phyloP scores from a whole-genome alignment of 140 eudicot genomes.

The Ambrosia hybrid region DNA sequence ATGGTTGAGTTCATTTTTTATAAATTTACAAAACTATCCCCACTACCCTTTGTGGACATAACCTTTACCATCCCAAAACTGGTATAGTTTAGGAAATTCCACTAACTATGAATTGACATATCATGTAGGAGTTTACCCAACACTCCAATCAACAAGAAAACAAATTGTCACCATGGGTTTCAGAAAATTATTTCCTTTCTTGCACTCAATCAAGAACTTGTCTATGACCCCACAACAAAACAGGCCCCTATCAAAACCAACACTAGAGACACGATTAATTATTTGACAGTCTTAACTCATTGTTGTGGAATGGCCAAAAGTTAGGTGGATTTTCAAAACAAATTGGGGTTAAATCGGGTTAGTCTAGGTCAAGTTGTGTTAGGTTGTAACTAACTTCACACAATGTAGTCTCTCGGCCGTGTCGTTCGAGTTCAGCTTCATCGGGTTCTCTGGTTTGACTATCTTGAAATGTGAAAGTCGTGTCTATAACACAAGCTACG shows the following conservation, averaged over 20 bases:
- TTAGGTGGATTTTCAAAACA: not conserved
- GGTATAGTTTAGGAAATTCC: constrained; percentile 25
- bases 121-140: constrained; percentile 32
- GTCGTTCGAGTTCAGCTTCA: no score
- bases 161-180: constrained; percentile 52
- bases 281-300: not conserved
- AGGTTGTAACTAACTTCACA: not conserved
- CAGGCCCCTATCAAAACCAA: constrained; percentile 29
- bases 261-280: constrained; percentile 13
- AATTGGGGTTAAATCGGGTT: not conserved
- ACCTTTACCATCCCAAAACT: constrained; percentile 3
- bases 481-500: no score
- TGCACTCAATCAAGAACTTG: constrained; percentile 43
- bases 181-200: constrained; percentile 47
- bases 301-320: constrained; percentile 1
- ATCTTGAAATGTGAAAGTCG: no score
- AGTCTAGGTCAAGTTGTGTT: not conserved
- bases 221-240: constrained; percentile 36
- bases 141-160: constrained; percentile 37
- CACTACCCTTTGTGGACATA: constrained; percentile 19
- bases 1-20: not conserved
- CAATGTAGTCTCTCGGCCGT: no score
- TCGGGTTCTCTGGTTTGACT: no score
- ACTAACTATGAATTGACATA: constrained; percentile 34
- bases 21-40: constrained; percentile 36